A percentile compares a stretch with the other conserved stretches of the same genome.
Evolutionary conservation across 2,329 filamentous ascomycete species (phyloP).

Genomic region (Dactylellina drechsleri): DNA sequence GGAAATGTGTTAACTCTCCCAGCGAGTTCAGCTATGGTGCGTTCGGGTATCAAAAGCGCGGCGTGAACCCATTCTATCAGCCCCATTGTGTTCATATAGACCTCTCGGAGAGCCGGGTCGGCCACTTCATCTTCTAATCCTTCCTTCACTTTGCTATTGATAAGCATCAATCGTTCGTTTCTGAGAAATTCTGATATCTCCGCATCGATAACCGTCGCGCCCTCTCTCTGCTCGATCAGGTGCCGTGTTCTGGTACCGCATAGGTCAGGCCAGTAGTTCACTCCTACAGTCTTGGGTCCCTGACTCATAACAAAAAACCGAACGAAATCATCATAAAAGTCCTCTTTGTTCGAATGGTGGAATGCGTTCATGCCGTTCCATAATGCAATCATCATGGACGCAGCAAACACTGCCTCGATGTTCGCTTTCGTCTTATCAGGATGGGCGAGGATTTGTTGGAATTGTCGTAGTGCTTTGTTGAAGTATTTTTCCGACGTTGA

Average conservation of each 20-base stretch:
- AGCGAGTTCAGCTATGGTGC: constrained; percentile 33
- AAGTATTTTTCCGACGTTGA: constrained; percentile 42
- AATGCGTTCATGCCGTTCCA: constrained; percentile 54
- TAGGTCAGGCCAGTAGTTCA: constrained; percentile 37
- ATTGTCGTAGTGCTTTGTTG: constrained; percentile 31
- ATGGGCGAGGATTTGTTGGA: constrained; percentile 38
- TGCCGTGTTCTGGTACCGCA: constrained; percentile 30
- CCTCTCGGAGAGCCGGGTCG: constrained; percentile 27
- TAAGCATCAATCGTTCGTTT: constrained; percentile 43
- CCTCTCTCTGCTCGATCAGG: constrained; percentile 40
- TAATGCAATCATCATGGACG: constrained; percentile 51
- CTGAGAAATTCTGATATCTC: constrained; percentile 44
- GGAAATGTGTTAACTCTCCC: constrained; percentile 47
- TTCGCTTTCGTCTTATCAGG: constrained; percentile 22
- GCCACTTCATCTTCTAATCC: constrained; percentile 29
- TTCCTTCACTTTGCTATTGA: constrained; percentile 41
- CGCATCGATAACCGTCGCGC: constrained; percentile 44
- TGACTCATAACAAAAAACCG: constrained; percentile 48
- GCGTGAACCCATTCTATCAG: constrained; percentile 54
- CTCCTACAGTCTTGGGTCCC: constrained; percentile 40
- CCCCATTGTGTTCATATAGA: constrained; percentile 36
- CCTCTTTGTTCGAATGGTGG: constrained; percentile 48
- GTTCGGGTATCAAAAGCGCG: constrained; percentile 24
- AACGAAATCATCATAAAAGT: constrained; percentile 52
- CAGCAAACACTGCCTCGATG: constrained; percentile 40